Evolutionary conservation across 2,329 filamentous ascomycete genomes (phyloP).

Genomic region (Atkinsonella texensis): DNA sequence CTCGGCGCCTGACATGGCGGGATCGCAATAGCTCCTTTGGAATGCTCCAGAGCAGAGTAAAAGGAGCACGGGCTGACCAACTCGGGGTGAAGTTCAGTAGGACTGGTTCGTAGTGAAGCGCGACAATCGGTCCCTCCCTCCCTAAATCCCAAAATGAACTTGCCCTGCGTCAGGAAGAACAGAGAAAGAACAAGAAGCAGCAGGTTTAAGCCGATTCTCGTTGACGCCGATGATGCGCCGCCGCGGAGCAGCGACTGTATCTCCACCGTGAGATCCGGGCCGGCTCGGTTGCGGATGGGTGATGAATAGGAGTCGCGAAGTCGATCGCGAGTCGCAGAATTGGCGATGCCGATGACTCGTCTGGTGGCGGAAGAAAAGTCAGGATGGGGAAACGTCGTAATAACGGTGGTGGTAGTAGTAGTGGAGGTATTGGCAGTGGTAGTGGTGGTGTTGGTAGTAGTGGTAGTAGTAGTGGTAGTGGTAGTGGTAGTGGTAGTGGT

Average conservation of each 20-base stretch:
- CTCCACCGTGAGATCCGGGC: conserved; percentile 2
- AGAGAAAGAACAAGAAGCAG: not conserved
- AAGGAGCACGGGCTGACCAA: not conserved
- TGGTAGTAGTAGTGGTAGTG: not conserved
- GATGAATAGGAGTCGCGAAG: not conserved
- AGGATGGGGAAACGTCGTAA: not conserved
- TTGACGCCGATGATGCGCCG: not conserved
- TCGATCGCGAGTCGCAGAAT: not conserved
- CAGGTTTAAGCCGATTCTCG: not conserved
- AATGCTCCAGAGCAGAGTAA: not conserved
- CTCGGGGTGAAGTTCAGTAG: not conserved
- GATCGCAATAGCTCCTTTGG: not conserved
- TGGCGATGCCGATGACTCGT: conserved; percentile 1
- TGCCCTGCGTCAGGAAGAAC: not conserved
- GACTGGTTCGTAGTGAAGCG: not conserved
- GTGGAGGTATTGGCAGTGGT: no score
- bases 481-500: not conserved
- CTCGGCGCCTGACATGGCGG: conserved; percentile 23
- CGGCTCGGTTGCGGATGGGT: not conserved
- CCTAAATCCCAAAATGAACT: not conserved
- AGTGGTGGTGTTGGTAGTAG: no score
- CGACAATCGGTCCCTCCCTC: not conserved
- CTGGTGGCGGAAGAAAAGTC: not conserved
- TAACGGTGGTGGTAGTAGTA: no score
- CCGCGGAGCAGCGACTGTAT: not conserved